Evolutionary conservation across 352 stramenopile species (phyloP).

Genomic region (Phytophthora citrophthora): DNA sequence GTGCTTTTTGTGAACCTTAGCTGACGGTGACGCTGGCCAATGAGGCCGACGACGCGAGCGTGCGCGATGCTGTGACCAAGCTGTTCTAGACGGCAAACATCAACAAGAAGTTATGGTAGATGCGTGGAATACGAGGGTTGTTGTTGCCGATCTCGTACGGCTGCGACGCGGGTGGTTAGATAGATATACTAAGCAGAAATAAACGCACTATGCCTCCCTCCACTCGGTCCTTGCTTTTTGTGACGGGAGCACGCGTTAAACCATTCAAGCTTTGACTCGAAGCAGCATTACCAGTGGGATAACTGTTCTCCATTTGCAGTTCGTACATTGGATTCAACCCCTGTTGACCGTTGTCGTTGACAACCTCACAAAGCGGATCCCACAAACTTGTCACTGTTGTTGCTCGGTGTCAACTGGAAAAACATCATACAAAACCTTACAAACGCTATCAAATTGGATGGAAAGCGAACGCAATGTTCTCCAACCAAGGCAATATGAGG

Average conservation of each 20-base stretch:
- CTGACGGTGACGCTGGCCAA: slow-evolving; percentile 65
- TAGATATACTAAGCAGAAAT: slow-evolving; percentile 25
- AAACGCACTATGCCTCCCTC: slow-evolving; percentile 1
- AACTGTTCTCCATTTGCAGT: too few relatives aligned
- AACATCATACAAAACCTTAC: neutral
- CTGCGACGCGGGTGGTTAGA: neutral
- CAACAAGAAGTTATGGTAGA: slow-evolving; percentile 20
- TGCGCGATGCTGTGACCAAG: slow-evolving; percentile 56
- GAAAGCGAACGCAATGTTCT: too few relatives aligned
- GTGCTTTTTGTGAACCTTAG: slow-evolving; percentile 26
- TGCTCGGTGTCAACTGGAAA: neutral
- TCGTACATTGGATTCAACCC: too few relatives aligned
- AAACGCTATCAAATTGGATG: neutral
- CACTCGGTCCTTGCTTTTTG: neutral
- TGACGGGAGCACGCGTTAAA: neutral
- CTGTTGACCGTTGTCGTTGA: too few relatives aligned
- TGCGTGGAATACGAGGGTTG: slow-evolving; percentile 5
- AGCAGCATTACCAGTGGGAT: too few relatives aligned
- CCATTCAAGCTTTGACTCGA: neutral
- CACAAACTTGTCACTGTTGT: slow-evolving; percentile 3
- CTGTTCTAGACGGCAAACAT: slow-evolving; percentile 36
- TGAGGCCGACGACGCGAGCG: slow-evolving; percentile 44
- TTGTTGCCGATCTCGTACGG: neutral
- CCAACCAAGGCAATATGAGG: too few relatives aligned
- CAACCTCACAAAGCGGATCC: neutral